Evolutionary conservation across 2,329 filamentous ascomycete species (phyloP).

Genomic region (Pezizomycotina sp.): DNA sequence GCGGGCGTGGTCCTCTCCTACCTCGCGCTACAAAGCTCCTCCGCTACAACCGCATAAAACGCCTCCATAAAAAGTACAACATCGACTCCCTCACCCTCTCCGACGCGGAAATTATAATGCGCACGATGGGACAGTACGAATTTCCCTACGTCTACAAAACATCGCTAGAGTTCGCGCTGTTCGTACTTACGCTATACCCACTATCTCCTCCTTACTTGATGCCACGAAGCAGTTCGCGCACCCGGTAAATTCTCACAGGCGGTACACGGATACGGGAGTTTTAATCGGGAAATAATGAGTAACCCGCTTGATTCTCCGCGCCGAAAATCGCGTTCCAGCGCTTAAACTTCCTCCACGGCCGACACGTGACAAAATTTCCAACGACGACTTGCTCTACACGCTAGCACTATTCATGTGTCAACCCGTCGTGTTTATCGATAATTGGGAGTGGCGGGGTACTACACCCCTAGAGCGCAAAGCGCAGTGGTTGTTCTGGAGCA

Average conservation of each 20-base stretch:
- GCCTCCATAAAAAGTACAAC: too few species aligned
- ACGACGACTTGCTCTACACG: conserved; percentile 50
- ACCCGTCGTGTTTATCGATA: conserved; percentile 45
- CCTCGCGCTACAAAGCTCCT: too few species aligned
- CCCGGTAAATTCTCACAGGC: conserved; percentile 35
- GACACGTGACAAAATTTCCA: conserved; percentile 42
- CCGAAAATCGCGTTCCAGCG: conserved; percentile 40
- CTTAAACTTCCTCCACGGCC: conserved; percentile 46
- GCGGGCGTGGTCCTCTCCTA: too few species aligned
- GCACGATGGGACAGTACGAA: conserved; percentile 35
- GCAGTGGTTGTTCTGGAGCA: conserved; percentile 53
- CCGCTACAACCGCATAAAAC: too few species aligned
- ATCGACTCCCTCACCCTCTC: conserved; percentile 26
- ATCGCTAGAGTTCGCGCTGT: conserved; percentile 42
- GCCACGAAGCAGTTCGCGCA: conserved; percentile 36
- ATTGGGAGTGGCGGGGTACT: conserved; percentile 53
- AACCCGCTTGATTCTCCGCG: conserved; percentile 33
- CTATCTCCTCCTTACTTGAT: conserved; percentile 36
- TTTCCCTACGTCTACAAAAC: conserved; percentile 39
- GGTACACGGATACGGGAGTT: conserved; percentile 37
- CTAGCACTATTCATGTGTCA: conserved; percentile 49
- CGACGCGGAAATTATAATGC: conserved; percentile 38
- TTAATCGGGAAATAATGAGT: conserved; percentile 36
- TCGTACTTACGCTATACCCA: conserved; percentile 43
- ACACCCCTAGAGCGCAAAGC: conserved; percentile 53